Conservation (phyloP, 176 grass and related monocot genomes). For the Ampelocalamus luodianensis region DNA sequence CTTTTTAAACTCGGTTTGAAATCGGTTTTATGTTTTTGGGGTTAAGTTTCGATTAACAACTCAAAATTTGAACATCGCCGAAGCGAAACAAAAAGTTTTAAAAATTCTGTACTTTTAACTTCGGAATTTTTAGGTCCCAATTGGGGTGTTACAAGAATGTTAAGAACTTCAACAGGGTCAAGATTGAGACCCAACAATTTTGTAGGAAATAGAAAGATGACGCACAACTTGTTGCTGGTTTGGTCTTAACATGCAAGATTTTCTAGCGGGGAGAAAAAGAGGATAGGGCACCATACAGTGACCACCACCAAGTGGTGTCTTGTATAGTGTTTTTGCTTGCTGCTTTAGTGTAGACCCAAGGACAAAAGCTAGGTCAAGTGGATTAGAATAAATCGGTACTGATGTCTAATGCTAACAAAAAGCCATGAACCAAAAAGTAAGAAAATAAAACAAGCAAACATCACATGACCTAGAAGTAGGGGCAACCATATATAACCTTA, state of each 20-base stretch:
- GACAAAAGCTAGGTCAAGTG: conserved; percentile 54
- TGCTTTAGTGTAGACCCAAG: conserved; percentile 55
- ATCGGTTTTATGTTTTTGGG: too few relatives aligned
- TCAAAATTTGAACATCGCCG: too few relatives aligned
- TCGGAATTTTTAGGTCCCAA: too few relatives aligned
- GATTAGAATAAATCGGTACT: conserved; percentile 53
- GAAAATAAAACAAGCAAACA: conserved; percentile 32
- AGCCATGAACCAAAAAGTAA: conserved; percentile 44
- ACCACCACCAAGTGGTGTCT: conserved; percentile 50
- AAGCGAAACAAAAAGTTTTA: too few relatives aligned
- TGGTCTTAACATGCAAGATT: conserved; percentile 31
- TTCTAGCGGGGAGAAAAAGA: conserved; percentile 47
- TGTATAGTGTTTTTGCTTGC: conserved; percentile 48
- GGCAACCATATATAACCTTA: conserved; percentile 26
- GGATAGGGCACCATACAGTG: conserved; percentile 46
- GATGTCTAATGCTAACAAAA: conserved; percentile 53
- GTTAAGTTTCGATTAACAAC: too few relatives aligned
- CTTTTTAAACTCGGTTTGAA: too few relatives aligned
- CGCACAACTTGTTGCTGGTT: conserved; percentile 13
- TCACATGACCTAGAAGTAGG: conserved; percentile 28
- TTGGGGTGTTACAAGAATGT: too few relatives aligned
- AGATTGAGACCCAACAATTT: conserved; percentile 31
- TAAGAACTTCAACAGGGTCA: not conserved
- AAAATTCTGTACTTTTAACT: too few relatives aligned
- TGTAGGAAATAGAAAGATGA: conserved; percentile 18